A percentile compares a stretch with the other conserved stretches of the same genome.
Evolutionary conservation across 768 basidiomycete genomes (phyloP).

Genomic region (Tubosaeta sp.): DNA sequence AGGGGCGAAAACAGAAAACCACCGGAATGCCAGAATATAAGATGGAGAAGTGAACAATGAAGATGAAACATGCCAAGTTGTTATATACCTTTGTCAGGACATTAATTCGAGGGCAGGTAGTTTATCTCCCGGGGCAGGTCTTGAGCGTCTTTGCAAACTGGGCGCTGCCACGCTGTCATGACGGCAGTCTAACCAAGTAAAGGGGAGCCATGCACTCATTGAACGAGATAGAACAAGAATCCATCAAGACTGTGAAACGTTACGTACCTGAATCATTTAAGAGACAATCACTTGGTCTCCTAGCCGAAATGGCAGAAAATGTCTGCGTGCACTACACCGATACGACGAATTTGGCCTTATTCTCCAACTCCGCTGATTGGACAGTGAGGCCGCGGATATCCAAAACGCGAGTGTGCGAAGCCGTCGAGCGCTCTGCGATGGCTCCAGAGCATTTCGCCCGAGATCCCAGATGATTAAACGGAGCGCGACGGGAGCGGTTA

Average conservation of each 20-base stretch:
- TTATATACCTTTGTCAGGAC: constrained; percentile 24
- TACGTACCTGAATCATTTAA: neutral
- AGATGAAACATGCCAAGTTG: constrained; percentile 18
- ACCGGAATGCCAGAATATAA: constrained; percentile 10
- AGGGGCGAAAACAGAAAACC: neutral
- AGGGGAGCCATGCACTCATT: neutral
- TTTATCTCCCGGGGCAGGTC: neutral
- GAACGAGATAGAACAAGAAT: neutral
- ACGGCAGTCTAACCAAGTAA: constrained; percentile 2
- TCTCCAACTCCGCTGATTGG: neutral
- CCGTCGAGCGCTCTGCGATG: constrained; percentile 1
- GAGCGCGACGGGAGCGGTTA: constrained; percentile 22
- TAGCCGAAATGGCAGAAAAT: neutral
- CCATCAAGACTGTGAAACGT: neutral
- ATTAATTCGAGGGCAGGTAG: constrained; percentile 4
- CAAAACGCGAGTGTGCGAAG: neutral
- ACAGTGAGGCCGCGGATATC: constrained; percentile 5
- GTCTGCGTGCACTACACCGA: neutral
- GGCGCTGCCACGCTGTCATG: constrained; percentile 4
- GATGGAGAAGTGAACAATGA: constrained; percentile 12
- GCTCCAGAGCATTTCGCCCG: neutral
- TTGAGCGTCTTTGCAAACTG: constrained; percentile 1
- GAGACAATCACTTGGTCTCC: neutral
- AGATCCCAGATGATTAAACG: neutral
- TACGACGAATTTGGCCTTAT: neutral